A percentile compares a stretch with the other conserved stretches of the same genome.
Conservation (phyloP, 2,329 filamentous ascomycete species). For the Colletotrichum navitas region DNA sequence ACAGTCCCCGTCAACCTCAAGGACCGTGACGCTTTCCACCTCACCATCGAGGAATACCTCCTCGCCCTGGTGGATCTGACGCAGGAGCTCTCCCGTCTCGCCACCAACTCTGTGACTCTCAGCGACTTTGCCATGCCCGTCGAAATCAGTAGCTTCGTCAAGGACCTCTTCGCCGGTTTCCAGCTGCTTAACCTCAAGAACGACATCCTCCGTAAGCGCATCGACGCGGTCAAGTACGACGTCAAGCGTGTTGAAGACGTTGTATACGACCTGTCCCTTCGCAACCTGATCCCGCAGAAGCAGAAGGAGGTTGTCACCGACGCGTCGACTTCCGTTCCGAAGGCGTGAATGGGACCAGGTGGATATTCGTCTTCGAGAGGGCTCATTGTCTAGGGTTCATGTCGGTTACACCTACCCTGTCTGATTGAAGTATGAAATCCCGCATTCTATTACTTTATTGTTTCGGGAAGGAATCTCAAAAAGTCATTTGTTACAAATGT, state of each 20-base stretch:
- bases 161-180: constrained; percentile 95
- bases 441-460: neutral
- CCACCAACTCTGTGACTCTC: constrained; percentile 93
- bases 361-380: no score
- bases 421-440: neutral
- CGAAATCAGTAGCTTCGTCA: constrained; percentile 91
- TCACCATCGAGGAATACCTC: constrained; percentile 97
- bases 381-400: neutral
- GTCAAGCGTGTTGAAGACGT: constrained; percentile 99
- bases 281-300: constrained; percentile 76
- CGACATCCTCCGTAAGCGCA: constrained; percentile 86
- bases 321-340: neutral
- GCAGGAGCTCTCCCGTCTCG: constrained; percentile 90
- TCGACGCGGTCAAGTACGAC: constrained; percentile 95
- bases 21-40: constrained; percentile 89
- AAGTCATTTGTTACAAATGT: neutral
- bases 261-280: constrained; percentile 92
- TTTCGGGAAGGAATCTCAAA: neutral
- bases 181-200: constrained; percentile 98
- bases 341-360: neutral
- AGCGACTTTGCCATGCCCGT: constrained; percentile 89
- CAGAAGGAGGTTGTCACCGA: constrained; percentile 21
- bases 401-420: neutral
- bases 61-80: constrained; percentile 88
- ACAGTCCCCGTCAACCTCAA: constrained; percentile 92